Conservation (phyloP, 2,329 filamentous ascomycete genomes). For the Macrophomina phaseolina region DNA sequence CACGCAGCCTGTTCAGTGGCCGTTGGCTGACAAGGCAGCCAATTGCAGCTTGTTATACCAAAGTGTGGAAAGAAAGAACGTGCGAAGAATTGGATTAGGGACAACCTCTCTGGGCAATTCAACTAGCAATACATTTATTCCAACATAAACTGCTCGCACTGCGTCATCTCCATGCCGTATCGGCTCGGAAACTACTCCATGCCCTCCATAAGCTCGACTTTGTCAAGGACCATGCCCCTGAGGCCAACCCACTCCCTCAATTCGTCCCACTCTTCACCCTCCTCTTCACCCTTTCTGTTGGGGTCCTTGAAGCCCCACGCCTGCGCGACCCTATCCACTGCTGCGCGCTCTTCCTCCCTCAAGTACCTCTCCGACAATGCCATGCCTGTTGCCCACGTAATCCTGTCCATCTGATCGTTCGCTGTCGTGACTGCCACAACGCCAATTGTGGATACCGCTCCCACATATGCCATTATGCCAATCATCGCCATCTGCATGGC, state of each 20-base stretch:
- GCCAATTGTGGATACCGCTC: conserved; percentile 80
- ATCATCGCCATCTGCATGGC: conserved; percentile 81
- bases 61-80: too few species aligned
- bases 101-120: too few species aligned
- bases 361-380: conserved; percentile 83
- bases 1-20: background rate
- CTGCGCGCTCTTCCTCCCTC: conserved; percentile 86
- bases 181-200: conserved; percentile 66
- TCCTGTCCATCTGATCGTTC: conserved; percentile 94
- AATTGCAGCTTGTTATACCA: too few species aligned
- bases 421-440: conserved; percentile 82
- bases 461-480: conserved; percentile 82
- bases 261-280: conserved; percentile 86
- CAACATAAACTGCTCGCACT: too few species aligned
- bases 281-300: conserved; percentile 84
- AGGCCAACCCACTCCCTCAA: conserved; percentile 82
- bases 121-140: too few species aligned
- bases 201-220: conserved; percentile 87
- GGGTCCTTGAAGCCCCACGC: conserved; percentile 91
- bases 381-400: conserved; percentile 86
- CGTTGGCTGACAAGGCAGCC: background rate
- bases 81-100: too few species aligned
- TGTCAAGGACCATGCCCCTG: conserved; percentile 88
- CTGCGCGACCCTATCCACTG: conserved; percentile 82
- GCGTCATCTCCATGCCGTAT: too few species aligned